Conservation (phyloP, 805 yeast species). For the Candida oleophila region DNA sequence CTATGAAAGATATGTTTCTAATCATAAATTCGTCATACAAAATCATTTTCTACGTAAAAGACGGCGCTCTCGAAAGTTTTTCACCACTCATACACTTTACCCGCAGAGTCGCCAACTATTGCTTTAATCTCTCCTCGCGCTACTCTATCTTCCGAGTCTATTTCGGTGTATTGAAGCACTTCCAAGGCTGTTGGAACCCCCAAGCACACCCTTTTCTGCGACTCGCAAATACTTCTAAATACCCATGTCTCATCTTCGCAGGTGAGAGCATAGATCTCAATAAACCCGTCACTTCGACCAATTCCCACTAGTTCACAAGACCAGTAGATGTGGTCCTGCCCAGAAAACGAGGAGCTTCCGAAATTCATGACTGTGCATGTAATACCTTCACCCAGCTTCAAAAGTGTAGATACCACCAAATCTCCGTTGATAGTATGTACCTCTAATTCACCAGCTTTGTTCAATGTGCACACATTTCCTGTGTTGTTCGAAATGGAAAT, state of each 20-base stretch:
- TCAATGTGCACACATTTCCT: constrained; percentile 50
- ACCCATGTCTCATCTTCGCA: constrained; percentile 7
- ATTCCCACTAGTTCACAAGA: constrained; percentile 32
- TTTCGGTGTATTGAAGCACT: constrained; percentile 25
- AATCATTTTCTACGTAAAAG: no score
- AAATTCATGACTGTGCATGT: constrained; percentile 21
- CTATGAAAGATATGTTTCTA: neutral
- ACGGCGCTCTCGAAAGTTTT: no score
- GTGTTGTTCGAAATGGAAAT: constrained; percentile 52
- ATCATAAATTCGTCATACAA: neutral
- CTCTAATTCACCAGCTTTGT: constrained; percentile 20
- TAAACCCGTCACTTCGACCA: constrained; percentile 15
- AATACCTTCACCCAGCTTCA: constrained; percentile 15
- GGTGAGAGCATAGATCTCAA: constrained; percentile 21
- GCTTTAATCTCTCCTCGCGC: constrained; percentile 39
- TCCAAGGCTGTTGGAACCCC: constrained; percentile 29
- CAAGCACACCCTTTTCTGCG: constrained; percentile 19
- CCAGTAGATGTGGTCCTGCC: constrained; percentile 34
- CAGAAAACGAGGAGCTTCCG: constrained; percentile 17
- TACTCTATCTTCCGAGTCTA: constrained; percentile 35
- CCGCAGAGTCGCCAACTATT: constrained; percentile 54
- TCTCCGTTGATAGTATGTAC: constrained; percentile 59
- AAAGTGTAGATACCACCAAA: constrained; percentile 16
- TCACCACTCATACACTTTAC: constrained; percentile 51
- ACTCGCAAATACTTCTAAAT: constrained; percentile 5